Evolutionary conservation across 805 yeast species (phyloP).

Genomic region (Tetrapisispora pingtungensis): DNA sequence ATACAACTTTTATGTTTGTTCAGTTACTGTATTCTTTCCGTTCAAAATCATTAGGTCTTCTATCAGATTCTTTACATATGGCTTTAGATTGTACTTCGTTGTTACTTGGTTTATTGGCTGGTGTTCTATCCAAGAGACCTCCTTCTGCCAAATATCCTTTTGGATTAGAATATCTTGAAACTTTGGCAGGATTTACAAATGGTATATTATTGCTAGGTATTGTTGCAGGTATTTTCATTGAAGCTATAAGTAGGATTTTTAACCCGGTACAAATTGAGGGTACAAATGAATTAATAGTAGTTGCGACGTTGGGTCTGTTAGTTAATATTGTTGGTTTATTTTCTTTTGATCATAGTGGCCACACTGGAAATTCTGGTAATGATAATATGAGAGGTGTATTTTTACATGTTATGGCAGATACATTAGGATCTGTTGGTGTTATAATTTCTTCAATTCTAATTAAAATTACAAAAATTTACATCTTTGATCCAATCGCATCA

Average conservation of each 20-base stretch:
- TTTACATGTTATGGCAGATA: slow-evolving; percentile 88
- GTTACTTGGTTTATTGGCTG: slow-evolving; percentile 82
- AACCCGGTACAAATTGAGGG: slow-evolving; percentile 69
- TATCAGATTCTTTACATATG: slow-evolving; percentile 95
- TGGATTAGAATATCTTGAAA: slow-evolving; percentile 77
- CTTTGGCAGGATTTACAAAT: slow-evolving; percentile 90
- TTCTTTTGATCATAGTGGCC: slow-evolving; percentile 85
- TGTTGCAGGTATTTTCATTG: slow-evolving; percentile 77
- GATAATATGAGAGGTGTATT: slow-evolving; percentile 91
- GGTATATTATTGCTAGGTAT: slow-evolving; percentile 84
- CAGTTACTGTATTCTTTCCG: slow-evolving; percentile 87
- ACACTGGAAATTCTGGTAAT: slow-evolving; percentile 31
- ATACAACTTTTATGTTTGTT: slow-evolving; percentile 87
- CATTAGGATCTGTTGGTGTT: slow-evolving; percentile 94
- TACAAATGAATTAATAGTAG: slow-evolving; percentile 77
- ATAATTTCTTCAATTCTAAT: slow-evolving; percentile 81
- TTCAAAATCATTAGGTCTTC: slow-evolving; percentile 80
- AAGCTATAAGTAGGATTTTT: slow-evolving; percentile 71
- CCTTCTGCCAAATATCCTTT: slow-evolving; percentile 71
- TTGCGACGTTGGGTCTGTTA: slow-evolving; percentile 70
- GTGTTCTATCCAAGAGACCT: slow-evolving; percentile 49
- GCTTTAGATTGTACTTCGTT: slow-evolving; percentile 87
- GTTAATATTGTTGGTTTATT: slow-evolving; percentile 89
- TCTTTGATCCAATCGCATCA: slow-evolving; percentile 91
- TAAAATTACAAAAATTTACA: slow-evolving; percentile 50